phyloP scores from a whole-genome alignment of 1,139 yeast species.

The Saccharomyces uvarum region DNA sequence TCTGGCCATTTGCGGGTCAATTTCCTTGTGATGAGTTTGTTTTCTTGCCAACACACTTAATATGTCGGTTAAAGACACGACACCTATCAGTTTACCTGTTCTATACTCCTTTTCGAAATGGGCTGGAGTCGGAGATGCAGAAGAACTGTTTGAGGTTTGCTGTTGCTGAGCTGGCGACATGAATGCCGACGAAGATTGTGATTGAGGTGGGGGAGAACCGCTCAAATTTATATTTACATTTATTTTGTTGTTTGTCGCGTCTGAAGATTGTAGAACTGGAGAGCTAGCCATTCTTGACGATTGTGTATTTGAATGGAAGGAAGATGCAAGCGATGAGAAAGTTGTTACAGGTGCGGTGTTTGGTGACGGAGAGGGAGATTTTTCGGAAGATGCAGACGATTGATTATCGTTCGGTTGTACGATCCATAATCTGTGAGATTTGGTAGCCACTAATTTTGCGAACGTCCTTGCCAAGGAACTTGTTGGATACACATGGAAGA shows the following conservation, averaged over 20 bases:
- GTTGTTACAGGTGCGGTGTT: slow-evolving; percentile 22
- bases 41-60: slow-evolving; percentile 69
- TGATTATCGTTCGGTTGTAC: slow-evolving; percentile 41
- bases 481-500: slow-evolving; percentile 76
- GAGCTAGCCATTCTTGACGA: not conserved
- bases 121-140: slow-evolving; percentile 13
- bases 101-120: slow-evolving; percentile 36
- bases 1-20: slow-evolving; percentile 78
- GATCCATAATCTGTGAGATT: slow-evolving; percentile 87
- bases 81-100: slow-evolving; percentile 77
- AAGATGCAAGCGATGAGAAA: slow-evolving; percentile 14
- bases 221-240: slow-evolving; percentile 1
- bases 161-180: not conserved
- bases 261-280: not conserved
- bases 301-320: not conserved
- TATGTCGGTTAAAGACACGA: slow-evolving; percentile 81
- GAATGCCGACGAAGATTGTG: not conserved
- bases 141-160: not conserved
- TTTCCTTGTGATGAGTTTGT: slow-evolving; percentile 48
- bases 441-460: slow-evolving; percentile 91
- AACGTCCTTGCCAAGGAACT: slow-evolving; percentile 79
- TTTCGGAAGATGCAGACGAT: slow-evolving; percentile 1
- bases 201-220: not conserved
- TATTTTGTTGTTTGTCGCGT: not conserved
- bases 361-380: slow-evolving; percentile 8